Evolutionary conservation across 208 protist genomes (phyloP).

Genomic region (Leishmania amazonensis): DNA sequence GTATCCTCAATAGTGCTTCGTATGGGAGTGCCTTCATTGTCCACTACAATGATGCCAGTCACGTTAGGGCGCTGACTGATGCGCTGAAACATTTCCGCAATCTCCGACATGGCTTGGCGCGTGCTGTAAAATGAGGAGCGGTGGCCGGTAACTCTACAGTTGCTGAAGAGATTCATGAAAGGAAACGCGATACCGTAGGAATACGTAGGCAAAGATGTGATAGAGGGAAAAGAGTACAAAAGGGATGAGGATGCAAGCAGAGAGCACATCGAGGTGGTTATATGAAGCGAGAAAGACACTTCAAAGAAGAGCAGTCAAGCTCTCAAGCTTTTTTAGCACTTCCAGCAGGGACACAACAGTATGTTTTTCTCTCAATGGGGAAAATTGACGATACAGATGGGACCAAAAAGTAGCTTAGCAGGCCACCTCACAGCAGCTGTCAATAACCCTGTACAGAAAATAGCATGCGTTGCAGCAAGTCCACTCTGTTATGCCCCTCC

Average conservation of each 20-base stretch:
- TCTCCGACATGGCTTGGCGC: constrained; percentile 77
- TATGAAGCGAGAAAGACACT: neutral
- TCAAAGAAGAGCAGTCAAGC: no score
- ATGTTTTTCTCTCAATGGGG: neutral
- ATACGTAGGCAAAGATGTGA: neutral
- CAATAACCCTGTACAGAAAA: neutral
- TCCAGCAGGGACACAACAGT: neutral
- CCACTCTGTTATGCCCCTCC: neutral
- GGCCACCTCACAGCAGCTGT: no score
- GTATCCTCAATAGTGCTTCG: constrained; percentile 92
- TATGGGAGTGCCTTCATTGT: constrained; percentile 92
- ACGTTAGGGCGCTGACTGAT: constrained; percentile 96
- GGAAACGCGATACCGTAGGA: neutral
- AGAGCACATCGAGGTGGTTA: neutral
- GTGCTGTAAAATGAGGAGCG: neutral
- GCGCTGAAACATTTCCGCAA: constrained; percentile 95
- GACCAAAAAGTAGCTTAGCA: no score
- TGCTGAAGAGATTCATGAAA: neutral
- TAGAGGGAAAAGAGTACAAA: neutral
- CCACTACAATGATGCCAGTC: constrained; percentile 94
- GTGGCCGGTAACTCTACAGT: neutral
- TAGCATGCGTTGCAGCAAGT: neutral
- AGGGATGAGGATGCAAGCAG: neutral
- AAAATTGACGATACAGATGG: neutral
- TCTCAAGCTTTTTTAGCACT: neutral